Base-by-base conservation (phyloP, 2,329 filamentous ascomycete species). In the Penicillium sp. region DNA sequence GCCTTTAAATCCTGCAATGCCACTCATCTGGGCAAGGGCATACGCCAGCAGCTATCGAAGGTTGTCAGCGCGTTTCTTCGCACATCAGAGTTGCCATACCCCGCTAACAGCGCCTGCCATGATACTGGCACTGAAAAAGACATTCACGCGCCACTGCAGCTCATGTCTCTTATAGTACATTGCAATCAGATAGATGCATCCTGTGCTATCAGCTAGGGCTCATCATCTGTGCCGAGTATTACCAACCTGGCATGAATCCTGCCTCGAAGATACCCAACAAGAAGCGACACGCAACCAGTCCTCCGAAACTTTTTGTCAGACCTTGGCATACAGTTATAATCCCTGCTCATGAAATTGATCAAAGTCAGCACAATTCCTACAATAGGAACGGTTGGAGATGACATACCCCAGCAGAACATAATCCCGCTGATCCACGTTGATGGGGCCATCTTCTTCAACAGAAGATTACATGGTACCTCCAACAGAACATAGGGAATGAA, bases 381-480 rank as follows among this genome's bases (percentile, higher is more conserved):
- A n/a, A n/a, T n/a, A n/a, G n/a, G n/a, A 22, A 22, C 9, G 18
- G 18, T 9, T 22, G 8, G 15, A 48, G 52, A 34, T 44, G n/a
- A n/a, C 9, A 22, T 22, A 64, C 66, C 66, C 59, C 68, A 63
- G 14, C 55, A 50, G 17, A 64, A 57, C 57, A 70, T 68, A 28
- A 68, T 64, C n/a, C 54, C 55, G 36, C 65, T 65, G 3, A 71
- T 51, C 60, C 61, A 65, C 36, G 51, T 61, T 3, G 64, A 65
- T 1, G 68, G 69, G 6, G 58, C 54, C 10, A 71, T 50, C 34
- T 57, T 64, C 39, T 66, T 68, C 42, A 73, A 52, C 6, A 74
- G 41, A 11, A 73, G 42, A 47, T 73, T 73, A 47, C 65, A 66
- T 4, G 71, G 70, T 3, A 73, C 57, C 45, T 72, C 68, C 17